Base-by-base conservation (phyloP, 176 grass and related monocot genomes). In the Hordeum marinum region DNA sequence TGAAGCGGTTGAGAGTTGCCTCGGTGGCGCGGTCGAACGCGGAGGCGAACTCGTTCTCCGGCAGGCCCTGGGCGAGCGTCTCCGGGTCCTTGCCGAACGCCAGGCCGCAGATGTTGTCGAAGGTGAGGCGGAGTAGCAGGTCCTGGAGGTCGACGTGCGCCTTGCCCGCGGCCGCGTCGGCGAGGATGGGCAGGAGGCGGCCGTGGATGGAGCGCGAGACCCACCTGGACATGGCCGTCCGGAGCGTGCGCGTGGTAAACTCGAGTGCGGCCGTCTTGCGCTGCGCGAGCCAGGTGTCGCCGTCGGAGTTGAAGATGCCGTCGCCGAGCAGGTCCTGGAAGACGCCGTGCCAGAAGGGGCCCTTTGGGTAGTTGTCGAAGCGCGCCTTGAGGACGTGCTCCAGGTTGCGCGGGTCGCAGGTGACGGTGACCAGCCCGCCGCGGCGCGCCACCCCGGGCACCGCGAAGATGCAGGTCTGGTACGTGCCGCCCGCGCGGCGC, bases 291-390 rank as follows among this genome's bases (percentile, higher is more conserved):
- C 95, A 98, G 1, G 87, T 93, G 0, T 98, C 95, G 3, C 95
- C 92, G 81, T 98, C 95, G 62, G 95, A 93, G 91, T 98, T 95
- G 95, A 98, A 98, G 89, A 98, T 98, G 85, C 95, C 95, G 85
- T 91, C 92, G 82, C 95, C 95, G 21, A 98, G 90, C 17, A 98
- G 87, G 89, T 98, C 95, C 35, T 66, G 61, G 88, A 98, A 98
- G 21, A 98, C 95, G 66, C 87, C 92, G 83, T 95, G 95, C 91
- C 93, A 98, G 77, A 94, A 95, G 59, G 95, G 95, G 9, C 95
- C 95, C 92, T 98, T 95, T 68, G 95, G 95, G 80, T 98, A 98
- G 90, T 98, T 98, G 85, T 98, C 91, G 83, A 98, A 98, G 40
- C 90, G 92, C 1, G 90, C 17, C 90, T 93, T 98, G 82, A 98